Base-by-base conservation (phyloP, 495 filamentous ascomycete genomes). In the Penicillium canariense region DNA sequence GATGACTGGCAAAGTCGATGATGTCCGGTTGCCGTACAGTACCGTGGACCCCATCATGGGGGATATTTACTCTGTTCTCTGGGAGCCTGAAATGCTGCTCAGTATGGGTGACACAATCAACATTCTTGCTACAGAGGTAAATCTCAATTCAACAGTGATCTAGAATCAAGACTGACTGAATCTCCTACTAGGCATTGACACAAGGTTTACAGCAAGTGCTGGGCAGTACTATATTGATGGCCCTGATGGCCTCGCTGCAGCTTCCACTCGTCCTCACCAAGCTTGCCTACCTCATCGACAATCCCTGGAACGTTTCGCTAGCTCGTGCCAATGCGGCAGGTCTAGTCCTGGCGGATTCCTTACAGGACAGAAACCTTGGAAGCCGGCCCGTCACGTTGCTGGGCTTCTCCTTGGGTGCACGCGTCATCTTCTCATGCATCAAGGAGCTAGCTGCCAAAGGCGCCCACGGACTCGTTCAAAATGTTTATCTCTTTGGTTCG, bases 51-150 rank as follows among this genome's bases (percentile, higher is more conserved):
- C 94, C 0, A 83, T 97, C 54, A 97, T 99, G 94, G 94, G 94
- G 28, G 94, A 99, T 73, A 82, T 99, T 18, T 99, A 97, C 72
- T 97, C 95, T 0, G 85, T 99, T 8, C 77, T 93, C 48, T 99
- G 95, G 95, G 94, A 99, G 69, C 95, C 94, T 4, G 94, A 99
- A 60, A 96, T 99, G 92, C 80, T 99, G 58, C 87, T 82, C 42
- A 94, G 88, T 65, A 97, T 96, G 89, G 94, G 94, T 78, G 87
- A 91, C 50, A 99, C 94, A 20, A 97, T 99, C 60, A 96, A 96
- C 60, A 97, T 99, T 68, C 78, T 99, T 42, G 94, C 95, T 50
- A 97, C 95, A 35, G 94, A 99, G 84, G 91, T 95, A 74, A 74
- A 80, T 51, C n/a, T 47, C 14, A 12, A 27, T 28, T 46, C 17